phyloP scores from a whole-genome alignment of 148 eudicot species.

The Rhododendron kiyosumense region DNA sequence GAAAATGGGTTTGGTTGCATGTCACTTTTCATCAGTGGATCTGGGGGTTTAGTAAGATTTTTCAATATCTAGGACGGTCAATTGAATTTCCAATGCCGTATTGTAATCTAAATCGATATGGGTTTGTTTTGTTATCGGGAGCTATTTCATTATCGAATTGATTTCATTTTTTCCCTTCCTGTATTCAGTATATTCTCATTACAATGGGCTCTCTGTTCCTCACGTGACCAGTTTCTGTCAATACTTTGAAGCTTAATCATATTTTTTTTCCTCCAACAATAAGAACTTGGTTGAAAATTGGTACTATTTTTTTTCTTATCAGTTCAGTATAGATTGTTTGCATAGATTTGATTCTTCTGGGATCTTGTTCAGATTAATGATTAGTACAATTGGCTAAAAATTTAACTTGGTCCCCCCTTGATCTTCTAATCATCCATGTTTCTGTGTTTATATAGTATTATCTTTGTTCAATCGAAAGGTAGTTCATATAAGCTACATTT shows the following conservation, averaged over 20 bases:
- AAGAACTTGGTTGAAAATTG: not conserved
- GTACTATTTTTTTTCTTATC: not conserved
- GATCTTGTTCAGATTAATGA: not conserved
- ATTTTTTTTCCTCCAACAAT: not conserved
- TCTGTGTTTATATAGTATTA: not conserved
- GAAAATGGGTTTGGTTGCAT: constrained; percentile 10
- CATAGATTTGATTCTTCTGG: not conserved
- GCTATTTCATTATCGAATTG: not conserved
- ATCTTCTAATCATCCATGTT: not conserved
- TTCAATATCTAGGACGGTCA: not conserved
- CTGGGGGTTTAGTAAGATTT: not conserved
- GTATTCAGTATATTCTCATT: not conserved
- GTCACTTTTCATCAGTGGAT: not conserved
- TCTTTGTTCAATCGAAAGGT: not conserved
- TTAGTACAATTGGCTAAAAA: not conserved
- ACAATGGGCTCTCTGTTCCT: not conserved
- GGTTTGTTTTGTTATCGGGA: not conserved
- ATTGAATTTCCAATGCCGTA: not conserved
- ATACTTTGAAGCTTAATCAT: not conserved
- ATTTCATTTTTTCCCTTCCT: not conserved
- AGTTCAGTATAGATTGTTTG: not conserved
- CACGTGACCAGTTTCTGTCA: not conserved
- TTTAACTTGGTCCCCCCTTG: not conserved
- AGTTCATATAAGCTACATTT: not conserved
- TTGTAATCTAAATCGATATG: not conserved